Base-by-base conservation (phyloP, 2,329 filamentous ascomycete species). In the Penicillium sp. region DNA sequence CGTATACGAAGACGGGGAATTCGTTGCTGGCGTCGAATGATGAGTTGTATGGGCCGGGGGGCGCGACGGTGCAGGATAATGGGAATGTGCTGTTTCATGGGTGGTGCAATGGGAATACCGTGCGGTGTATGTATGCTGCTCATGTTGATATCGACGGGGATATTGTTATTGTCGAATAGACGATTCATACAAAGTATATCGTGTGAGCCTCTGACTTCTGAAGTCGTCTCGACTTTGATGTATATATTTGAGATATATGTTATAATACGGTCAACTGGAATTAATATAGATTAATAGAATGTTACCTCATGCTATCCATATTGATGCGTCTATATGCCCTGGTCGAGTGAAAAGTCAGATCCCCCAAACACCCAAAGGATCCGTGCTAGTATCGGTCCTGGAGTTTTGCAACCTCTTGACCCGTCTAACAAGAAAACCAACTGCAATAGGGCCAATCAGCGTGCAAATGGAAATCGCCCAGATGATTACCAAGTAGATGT, bases 381-480 rank as follows among this genome's bases (percentile, higher is more conserved):
- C 74, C 50, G 64, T 59, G 5, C 56, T 47, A 3, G 50, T 18
- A 30, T 49, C 18, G 18, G 57, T 65, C 12, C 62, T 59, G 20
- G 18, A 18, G 23, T 66, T 60, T 60, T 71, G 72, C 12, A 79
- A 64, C 57, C 62, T 67, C 60, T 69, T 76, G 16, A 81, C 74
- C 40, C 78, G 65, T 47, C 71, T 73, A 4, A 80, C 76, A 11
- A 79, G 68, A 1, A 79, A 49, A 0, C 81, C 81, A 14, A 83
- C 76, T 14, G 69, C 68, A 1, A 83, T 61, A 1, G 81, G 80
- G 0, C 80, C 80, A 12, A 80, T 61, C 26, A 83, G 69, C 0
- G 81, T 84, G 62, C 80, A 82, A 0, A 83, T 66, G 4, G 81
- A 71, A 24, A 83, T 81, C 1, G 80, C 80, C 81, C 80, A 83